Evolutionary conservation across 2,329 filamentous ascomycete species (phyloP), one percentile per base, ranked within the genome.

Genomic region (Colletotrichum sp.): DNA sequence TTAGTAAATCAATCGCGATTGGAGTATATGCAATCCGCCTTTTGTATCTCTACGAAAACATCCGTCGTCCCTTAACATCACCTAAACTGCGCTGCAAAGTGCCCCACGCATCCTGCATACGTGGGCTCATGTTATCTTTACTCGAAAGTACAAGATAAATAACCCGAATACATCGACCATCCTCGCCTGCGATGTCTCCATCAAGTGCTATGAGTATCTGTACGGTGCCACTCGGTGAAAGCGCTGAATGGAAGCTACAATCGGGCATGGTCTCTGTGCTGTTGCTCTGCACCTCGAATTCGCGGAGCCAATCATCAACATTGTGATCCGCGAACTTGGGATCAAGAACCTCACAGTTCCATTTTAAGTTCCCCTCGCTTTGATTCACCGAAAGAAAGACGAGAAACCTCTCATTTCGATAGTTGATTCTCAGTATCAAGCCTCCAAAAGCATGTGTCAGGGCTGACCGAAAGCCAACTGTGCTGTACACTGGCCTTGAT

Each of bases 161-260:
- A 14, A 59, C 9, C 5, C 56, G 59, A 9, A 72, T 13, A 2
- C n/a, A 7, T 28, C 24, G 87, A 62, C 13, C 63, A 36, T 30
- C 28, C 13, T 64, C 36, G 14, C 68, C n/a, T n/a, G 3, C 24
- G 7, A 52, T 48, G 10, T 75, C 69, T 7, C 69, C 52, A 14
- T 72, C 73, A 4, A 75, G 28, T 6, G 73, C 32, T 10, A 72
- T 38, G 8, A 62, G 24, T 8, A 72, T 61, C 13, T 58, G 36
- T 18, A 56, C 26, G 24, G 21, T 38, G 1, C 32, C 24, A 2
- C n/a, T 48, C 3, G 18, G 16, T 4, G 61, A 43, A 4, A n/a
- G 7, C 5, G 48, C 30, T 14, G 61, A 56, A 13, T 72, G 38
- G n/a, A 67, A 75, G 18, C 6, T 38, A 12, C 52, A 64, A 5